These are phyloP conservation scores for Colletotrichum theobromicola DNA, from an alignment of 2,329 filamentous ascomycete species.

Conservation along the genomic window DNA sequence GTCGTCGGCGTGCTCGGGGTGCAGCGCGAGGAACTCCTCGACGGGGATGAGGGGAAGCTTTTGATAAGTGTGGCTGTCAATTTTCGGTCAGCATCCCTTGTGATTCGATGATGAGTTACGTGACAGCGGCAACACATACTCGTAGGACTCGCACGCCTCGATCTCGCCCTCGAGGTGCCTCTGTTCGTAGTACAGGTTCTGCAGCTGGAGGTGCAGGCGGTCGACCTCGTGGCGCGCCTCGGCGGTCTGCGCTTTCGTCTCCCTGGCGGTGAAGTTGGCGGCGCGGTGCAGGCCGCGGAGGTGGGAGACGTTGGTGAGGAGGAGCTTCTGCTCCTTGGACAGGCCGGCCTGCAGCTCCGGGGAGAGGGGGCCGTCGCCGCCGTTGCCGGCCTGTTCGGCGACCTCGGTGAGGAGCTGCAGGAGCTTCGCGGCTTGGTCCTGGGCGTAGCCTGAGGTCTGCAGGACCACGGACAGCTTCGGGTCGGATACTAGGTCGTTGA, in stretches of 20 bases:
- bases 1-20: conserved; percentile 75
- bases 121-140: conserved; percentile 63
- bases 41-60: conserved; percentile 83
- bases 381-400: conserved; percentile 50
- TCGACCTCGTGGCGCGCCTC: conserved; percentile 92
- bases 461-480: conserved; percentile 69
- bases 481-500: conserved; percentile 45
- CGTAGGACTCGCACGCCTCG: conserved; percentile 85
- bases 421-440: conserved; percentile 72
- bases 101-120: not conserved
- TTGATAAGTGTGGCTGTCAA: conserved; percentile 79
- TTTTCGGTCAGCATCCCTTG: conserved; percentile 23
- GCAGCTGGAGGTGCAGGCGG: conserved; percentile 86
- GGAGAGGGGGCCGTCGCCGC: conserved; percentile 43
- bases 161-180: conserved; percentile 91
- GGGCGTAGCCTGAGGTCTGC: conserved; percentile 74
- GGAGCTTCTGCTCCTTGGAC: conserved; percentile 78
- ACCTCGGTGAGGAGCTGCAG: conserved; percentile 55
- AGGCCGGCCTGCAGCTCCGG: conserved; percentile 62
- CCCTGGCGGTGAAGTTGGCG: conserved; percentile 79
- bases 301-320: conserved; percentile 80
- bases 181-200: conserved; percentile 97
- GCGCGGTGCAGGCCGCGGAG: conserved; percentile 84
- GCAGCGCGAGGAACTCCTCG: conserved; percentile 78
- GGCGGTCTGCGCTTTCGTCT: conserved; percentile 85